Evolutionary conservation across 371 early-diverging fungal genomes (phyloP).

Genomic region (Dipsacomyces acuminosporus): DNA sequence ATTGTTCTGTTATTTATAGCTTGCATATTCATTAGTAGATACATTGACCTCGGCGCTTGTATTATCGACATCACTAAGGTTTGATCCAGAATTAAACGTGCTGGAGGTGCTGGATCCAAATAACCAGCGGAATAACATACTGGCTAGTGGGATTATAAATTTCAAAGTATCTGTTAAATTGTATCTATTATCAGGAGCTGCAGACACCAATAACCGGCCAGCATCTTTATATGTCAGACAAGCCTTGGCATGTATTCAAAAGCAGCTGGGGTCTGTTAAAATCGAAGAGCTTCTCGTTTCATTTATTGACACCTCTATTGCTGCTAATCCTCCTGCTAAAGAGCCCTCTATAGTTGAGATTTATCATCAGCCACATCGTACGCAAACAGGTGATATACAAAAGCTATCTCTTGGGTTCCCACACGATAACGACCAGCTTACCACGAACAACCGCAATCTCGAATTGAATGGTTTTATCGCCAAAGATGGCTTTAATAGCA

Average conservation of each 20-base stretch:
- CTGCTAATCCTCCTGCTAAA: no score
- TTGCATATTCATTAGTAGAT: conserved; percentile 25
- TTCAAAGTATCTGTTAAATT: conserved; percentile 34
- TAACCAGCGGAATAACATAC: conserved; percentile 33
- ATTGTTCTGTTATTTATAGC: no score
- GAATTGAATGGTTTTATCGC: no score
- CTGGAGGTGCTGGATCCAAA: conserved; percentile 44
- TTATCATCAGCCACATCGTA: no score
- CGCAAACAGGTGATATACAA: no score
- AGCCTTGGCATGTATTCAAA: conserved; percentile 24
- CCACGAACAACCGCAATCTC: no score
- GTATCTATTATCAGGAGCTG: conserved; percentile 28
- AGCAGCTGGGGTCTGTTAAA: conserved; percentile 30
- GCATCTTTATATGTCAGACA: conserved; percentile 32
- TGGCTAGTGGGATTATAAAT: conserved; percentile 20
- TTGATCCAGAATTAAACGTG: conserved; percentile 43
- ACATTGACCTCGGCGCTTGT: conserved; percentile 41
- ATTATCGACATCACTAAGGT: conserved; percentile 37
- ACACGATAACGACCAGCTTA: no score
- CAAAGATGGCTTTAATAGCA: no score
- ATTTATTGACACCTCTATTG: conserved; percentile 23
- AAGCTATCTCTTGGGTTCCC: no score
- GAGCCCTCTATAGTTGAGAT: no score
- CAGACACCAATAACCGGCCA: conserved; percentile 26
- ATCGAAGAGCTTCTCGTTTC: conserved; percentile 43